A percentile compares a stretch with the other conserved stretches of the same genome.
Evolutionary conservation across 1,139 yeast species (phyloP).

Genomic region (Geotrichum bryndzae): DNA sequence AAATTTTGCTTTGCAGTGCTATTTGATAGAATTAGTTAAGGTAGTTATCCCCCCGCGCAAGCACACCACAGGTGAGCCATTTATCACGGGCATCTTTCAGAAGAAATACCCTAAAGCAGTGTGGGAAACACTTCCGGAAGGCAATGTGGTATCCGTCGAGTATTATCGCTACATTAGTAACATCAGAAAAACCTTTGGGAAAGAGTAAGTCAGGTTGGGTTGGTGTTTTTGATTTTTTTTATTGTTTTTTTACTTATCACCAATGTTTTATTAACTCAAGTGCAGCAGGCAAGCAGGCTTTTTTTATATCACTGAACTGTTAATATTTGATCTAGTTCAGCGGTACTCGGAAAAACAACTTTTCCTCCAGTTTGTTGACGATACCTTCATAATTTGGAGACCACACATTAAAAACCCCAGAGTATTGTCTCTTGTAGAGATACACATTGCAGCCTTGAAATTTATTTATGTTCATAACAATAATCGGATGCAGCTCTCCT

Average conservation of each 20-base stretch:
- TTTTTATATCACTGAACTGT: conserved; percentile 3
- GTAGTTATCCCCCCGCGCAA: conserved; percentile 11
- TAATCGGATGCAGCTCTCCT: conserved; percentile 6
- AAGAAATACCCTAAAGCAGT: conserved; percentile 7
- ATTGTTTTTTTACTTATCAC: background rate
- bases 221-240: background rate
- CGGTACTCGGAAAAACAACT: conserved; percentile 5
- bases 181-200: background rate
- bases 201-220: background rate
- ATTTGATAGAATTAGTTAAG: conserved; percentile 12
- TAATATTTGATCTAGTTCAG: conserved; percentile 5
- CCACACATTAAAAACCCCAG: conserved; percentile 3
- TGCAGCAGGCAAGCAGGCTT: conserved; percentile 1
- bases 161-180: conserved; percentile 4
- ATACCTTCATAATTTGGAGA: conserved; percentile 14
- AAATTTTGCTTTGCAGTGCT: conserved; percentile 15
- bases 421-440: conserved; percentile 8
- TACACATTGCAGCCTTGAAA: conserved; percentile 12
- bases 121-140: conserved; percentile 11
- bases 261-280: background rate
- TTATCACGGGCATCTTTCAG: conserved; percentile 10
- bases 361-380: conserved; percentile 13
- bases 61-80: conserved; percentile 14
- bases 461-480: background rate
- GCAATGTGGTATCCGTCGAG: conserved; percentile 2